Evolutionary conservation across 1,284 basidiomycete species (phyloP).

Genomic region (Phlebopus sp.): DNA sequence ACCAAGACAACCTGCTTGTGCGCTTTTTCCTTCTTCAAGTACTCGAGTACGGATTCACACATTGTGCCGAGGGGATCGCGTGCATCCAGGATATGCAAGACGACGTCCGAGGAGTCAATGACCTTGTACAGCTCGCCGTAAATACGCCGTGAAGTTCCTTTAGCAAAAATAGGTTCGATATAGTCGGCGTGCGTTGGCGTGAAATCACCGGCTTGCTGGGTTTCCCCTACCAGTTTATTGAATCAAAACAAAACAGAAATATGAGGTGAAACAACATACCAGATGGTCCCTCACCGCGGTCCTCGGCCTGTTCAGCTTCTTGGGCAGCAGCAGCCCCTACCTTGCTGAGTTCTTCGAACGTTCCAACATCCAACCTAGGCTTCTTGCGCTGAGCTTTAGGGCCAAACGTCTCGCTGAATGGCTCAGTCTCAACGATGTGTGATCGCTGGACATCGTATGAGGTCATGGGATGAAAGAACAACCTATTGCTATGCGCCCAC

Average conservation of each 20-base stretch:
- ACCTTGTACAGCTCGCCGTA: constrained; percentile 99
- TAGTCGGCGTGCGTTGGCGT: constrained; percentile 69
- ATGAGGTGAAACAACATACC: constrained; percentile 13
- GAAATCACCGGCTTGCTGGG: constrained; percentile 25
- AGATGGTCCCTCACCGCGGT: constrained; percentile 8
- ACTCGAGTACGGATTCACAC: constrained; percentile 94
- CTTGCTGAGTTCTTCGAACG: constrained; percentile 84
- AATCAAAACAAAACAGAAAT: constrained; percentile 18
- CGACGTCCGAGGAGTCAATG: constrained; percentile 96
- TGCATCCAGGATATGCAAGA: constrained; percentile 95
- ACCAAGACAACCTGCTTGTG: constrained; percentile 97
- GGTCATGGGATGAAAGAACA: constrained; percentile 5
- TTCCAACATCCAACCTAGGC: constrained; percentile 79
- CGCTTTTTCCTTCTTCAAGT: constrained; percentile 92
- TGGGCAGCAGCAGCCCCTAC: constrained; percentile 48
- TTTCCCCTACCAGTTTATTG: constrained; percentile 11
- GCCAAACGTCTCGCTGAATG: constrained; percentile 90
- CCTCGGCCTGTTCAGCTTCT: constrained; percentile 22
- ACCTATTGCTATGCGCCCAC: constrained; percentile 37
- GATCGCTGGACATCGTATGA: constrained; percentile 51
- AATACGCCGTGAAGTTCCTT: constrained; percentile 92
- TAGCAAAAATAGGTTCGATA: constrained; percentile 86
- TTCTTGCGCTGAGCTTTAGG: constrained; percentile 91
- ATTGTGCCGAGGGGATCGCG: constrained; percentile 96
- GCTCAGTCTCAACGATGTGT: constrained; percentile 92